Conservation (phyloP, 2,329 filamentous ascomycete genomes). For the Colletotrichum plurivorum region DNA sequence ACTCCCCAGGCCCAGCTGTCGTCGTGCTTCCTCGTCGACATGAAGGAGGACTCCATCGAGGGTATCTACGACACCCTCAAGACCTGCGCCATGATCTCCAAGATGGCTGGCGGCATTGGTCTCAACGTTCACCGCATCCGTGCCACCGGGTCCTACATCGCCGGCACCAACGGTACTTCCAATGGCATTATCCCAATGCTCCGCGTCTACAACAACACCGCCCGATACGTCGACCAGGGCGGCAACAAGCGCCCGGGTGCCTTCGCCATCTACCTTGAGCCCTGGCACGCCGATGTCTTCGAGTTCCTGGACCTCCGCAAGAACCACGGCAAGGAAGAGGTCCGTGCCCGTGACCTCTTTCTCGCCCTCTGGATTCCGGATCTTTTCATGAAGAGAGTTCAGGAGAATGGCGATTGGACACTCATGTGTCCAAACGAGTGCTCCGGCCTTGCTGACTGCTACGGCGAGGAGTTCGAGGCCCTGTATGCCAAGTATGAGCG, state of each 20-base stretch:
- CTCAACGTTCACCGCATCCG: slow-evolving; percentile 97
- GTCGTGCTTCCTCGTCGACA: slow-evolving; percentile 98
- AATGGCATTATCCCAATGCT: slow-evolving; percentile 99
- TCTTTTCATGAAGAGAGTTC: slow-evolving; percentile 99
- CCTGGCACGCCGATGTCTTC: slow-evolving; percentile 98
- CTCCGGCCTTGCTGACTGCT: slow-evolving; percentile 94
- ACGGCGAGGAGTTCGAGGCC: slow-evolving; percentile 96
- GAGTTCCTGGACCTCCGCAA: slow-evolving; percentile 98
- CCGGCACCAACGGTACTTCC: slow-evolving; percentile 96
- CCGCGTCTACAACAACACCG: slow-evolving; percentile 99
- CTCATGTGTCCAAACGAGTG: slow-evolving; percentile 98
- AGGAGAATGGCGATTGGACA: slow-evolving; percentile 97
- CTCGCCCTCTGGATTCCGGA: slow-evolving; percentile 98
- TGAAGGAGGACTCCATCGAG: slow-evolving; percentile 99
- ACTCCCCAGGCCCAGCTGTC: slow-evolving; percentile 95
- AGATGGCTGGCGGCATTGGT: slow-evolving; percentile 98
- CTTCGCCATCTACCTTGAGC: slow-evolving; percentile 98
- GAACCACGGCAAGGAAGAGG: slow-evolving; percentile 99
- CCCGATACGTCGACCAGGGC: slow-evolving; percentile 97
- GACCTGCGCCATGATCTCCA: slow-evolving; percentile 99
- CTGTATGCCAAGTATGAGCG: slow-evolving; percentile 94
- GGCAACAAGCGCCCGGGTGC: slow-evolving; percentile 99
- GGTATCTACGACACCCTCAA: slow-evolving; percentile 99
- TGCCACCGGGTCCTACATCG: slow-evolving; percentile 97
- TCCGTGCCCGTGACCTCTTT: slow-evolving; percentile 97